Base-by-base conservation (phyloP, 2,329 filamentous ascomycete species). In the Amylocarpus encephaloides region DNA sequence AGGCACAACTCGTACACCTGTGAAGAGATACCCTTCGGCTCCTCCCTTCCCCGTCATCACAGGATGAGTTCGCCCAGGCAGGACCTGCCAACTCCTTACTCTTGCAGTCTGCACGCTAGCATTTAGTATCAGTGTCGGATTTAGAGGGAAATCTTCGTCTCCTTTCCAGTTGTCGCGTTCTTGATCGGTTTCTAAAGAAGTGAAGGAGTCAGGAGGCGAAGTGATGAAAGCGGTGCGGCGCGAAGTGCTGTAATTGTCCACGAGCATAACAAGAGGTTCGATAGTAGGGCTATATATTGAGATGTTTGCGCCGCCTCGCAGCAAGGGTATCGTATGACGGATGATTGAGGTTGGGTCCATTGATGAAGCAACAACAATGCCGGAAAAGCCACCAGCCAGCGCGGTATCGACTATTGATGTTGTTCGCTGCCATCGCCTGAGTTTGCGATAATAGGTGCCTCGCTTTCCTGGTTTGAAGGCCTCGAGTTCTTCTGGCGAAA, bases 11-110 rank as follows among this genome's bases (percentile, higher is more conserved):
- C 83, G 80, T 66, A 86, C 88, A 0, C 79, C 92, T 26, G 89
- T 92, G 59, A 97, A 90, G 3, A 98, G 67, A 67, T 88, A 98
- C 0, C 93, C 93, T 64, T 97, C 92, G 0, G 89, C 82, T 0
- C 92, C 92, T 16, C 93, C 93, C 36, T 80, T 78, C 34, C 83
- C 83, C 52, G 88, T 95, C 93, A 98, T 98, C 49, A 94, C 69
- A 6, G 93, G 93, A 71, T 98, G 93, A 46, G 93, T 97, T 48
- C 93, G 75, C 0, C 89, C 88, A 0, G 93, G 93, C 42, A 98
- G 68, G 1, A 96, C 91, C 72, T 98, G 93, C 88, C 89, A 97
- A 47, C 80, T 76, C 54, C 86, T 77, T 5, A 86, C 83, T 12
- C 88, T 77, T 43, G 85, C 87, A 2, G 84, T 93, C 70, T 97